phyloP scores from a whole-genome alignment of 257 asterid genomes.

The Salvia hispanica region DNA sequence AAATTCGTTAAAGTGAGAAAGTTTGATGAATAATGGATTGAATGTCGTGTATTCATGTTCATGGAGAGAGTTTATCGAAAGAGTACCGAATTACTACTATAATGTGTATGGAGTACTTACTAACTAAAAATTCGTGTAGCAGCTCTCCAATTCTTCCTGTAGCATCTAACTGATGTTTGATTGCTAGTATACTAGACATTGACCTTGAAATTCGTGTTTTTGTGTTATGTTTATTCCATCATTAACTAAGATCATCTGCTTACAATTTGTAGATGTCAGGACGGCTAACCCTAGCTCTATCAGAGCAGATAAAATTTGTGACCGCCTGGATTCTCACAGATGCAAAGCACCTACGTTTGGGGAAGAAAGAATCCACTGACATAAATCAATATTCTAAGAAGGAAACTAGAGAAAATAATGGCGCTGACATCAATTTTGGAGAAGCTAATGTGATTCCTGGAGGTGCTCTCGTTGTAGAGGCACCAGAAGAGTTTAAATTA shows the following conservation, averaged over 20 bases:
- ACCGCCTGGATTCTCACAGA: conserved; percentile 50
- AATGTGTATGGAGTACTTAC: no score
- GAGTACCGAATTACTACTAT: no score
- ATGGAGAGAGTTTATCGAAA: no score
- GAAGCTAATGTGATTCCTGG: conserved; percentile 36
- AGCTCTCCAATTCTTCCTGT: not conserved
- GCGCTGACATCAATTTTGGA: conserved; percentile 33
- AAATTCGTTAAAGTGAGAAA: no score
- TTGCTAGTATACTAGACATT: conserved; percentile 19
- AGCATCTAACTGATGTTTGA: conserved; percentile 11
- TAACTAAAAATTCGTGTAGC: no score
- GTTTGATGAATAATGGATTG: not conserved
- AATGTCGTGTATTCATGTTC: not conserved
- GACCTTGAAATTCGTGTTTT: conserved; percentile 5
- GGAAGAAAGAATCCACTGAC: conserved; percentile 35
- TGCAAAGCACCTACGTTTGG: conserved; percentile 33
- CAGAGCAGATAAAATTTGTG: conserved; percentile 50
- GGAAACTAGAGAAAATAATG: conserved; percentile 40
- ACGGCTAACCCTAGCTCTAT: conserved; percentile 49
- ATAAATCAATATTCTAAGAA: conserved; percentile 28
- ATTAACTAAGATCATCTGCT: conserved; percentile 26
- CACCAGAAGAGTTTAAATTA: conserved; percentile 36
- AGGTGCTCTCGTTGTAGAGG: conserved; percentile 37
- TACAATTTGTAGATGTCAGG: conserved; percentile 55
- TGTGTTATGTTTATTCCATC: conserved; percentile 11